Evolutionary conservation across 2,329 filamentous ascomycete species (phyloP).

Genomic region (Phialophora macrospora): DNA sequence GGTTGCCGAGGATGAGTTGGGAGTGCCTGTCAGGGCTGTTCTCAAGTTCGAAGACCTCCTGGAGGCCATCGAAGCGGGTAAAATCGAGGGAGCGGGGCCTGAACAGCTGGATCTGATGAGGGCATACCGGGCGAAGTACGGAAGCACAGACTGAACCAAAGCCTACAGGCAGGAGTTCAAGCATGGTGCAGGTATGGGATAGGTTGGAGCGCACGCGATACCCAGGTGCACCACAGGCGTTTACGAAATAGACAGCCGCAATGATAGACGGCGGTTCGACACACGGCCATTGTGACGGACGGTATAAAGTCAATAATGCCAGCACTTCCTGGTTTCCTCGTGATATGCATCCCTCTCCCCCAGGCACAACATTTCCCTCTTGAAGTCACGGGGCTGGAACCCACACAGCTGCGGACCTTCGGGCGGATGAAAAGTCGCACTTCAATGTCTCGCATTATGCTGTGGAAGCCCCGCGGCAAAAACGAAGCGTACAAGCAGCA

Average conservation of each 20-base stretch:
- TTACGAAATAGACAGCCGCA: conserved; percentile 1
- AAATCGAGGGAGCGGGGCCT: conserved; percentile 63
- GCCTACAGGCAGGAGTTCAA: not conserved
- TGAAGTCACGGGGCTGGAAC: no score
- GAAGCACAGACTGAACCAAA: conserved; percentile 44
- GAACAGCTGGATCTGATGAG: conserved; percentile 70
- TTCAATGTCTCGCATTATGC: not conserved
- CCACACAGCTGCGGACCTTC: not conserved
- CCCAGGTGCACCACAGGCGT: conserved; percentile 3
- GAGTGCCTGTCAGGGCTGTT: conserved; percentile 82
- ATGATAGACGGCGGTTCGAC: not conserved
- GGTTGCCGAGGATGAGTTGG: conserved; percentile 80
- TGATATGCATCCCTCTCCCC: not conserved
- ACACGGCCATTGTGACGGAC: not conserved
- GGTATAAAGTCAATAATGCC: not conserved
- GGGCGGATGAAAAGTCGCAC: not conserved
- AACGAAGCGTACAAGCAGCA: not conserved
- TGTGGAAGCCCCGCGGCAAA: not conserved
- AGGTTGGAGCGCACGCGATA: not conserved
- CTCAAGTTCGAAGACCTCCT: conserved; percentile 84
- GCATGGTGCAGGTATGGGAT: not conserved
- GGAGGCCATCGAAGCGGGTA: conserved; percentile 57
- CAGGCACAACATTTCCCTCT: not conserved
- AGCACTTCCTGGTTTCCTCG: not conserved
- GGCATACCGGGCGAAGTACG: conserved; percentile 67